phyloP scores from a whole-genome alignment of 1,139 yeast species.

The Tardiomyces blankii region DNA sequence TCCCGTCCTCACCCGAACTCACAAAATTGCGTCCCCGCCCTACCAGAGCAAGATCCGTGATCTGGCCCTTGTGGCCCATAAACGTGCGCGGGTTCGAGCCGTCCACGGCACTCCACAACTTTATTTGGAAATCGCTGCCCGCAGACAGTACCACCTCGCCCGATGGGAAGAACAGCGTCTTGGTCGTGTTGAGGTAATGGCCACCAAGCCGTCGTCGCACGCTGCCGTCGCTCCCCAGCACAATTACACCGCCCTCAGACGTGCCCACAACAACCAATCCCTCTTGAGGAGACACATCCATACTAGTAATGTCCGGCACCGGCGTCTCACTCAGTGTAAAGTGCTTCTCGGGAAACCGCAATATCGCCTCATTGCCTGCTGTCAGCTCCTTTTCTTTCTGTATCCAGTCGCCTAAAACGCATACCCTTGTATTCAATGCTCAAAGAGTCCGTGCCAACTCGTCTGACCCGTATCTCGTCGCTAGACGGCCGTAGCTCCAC shows the following conservation, averaged over 20 bases:
- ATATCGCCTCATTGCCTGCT: not conserved
- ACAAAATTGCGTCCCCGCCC: constrained; percentile 56
- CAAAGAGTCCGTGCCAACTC: not conserved
- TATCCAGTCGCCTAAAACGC: constrained; percentile 13
- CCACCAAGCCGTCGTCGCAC: constrained; percentile 17
- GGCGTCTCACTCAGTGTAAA: not conserved
- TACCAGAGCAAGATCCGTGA: constrained; percentile 34
- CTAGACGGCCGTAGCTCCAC: constrained; percentile 13
- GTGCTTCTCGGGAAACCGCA: not conserved
- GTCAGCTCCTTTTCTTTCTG: constrained; percentile 4
- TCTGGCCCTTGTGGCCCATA: constrained; percentile 33
- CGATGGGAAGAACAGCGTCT: constrained; percentile 43
- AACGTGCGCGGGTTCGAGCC: constrained; percentile 42
- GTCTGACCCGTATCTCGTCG: not conserved
- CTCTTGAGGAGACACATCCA: constrained; percentile 27
- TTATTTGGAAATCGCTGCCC: constrained; percentile 45
- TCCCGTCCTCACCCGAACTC: constrained; percentile 34
- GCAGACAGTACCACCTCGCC: constrained; percentile 44
- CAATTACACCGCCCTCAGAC: constrained; percentile 30
- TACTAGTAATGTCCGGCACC: constrained; percentile 13
- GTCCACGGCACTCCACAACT: constrained; percentile 43
- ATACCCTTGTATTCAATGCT: not conserved
- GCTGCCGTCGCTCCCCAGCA: constrained; percentile 12
- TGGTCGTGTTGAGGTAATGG: constrained; percentile 38
- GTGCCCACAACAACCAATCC: constrained; percentile 33